Evolutionary conservation across 176 grass and related monocot species (phyloP).

Genomic region (Rhipidocladum racemiflorum): DNA sequence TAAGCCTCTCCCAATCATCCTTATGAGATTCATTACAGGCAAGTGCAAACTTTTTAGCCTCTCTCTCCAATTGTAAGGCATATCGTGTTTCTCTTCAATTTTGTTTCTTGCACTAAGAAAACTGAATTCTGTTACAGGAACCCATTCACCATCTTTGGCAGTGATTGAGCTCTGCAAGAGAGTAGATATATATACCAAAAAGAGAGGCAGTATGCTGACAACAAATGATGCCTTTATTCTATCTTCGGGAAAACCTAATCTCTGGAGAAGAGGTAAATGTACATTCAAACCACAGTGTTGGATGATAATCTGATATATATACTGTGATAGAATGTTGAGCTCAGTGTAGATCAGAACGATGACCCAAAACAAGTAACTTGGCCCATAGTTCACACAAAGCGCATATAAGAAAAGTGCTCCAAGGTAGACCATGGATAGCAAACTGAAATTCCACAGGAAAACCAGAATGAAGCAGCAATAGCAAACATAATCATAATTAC

Average conservation of each 20-base stretch:
- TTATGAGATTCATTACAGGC: constrained; percentile 58
- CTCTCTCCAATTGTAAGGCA: constrained; percentile 47
- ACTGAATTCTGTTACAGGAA: constrained; percentile 83
- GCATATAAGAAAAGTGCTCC: constrained; percentile 96
- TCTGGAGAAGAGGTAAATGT: constrained; percentile 65
- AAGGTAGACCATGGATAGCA: constrained; percentile 92
- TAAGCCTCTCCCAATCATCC: constrained; percentile 58
- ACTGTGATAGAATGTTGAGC: constrained; percentile 86
- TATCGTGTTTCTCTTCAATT: constrained; percentile 51
- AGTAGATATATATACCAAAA: constrained; percentile 96
- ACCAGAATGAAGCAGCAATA: constrained; percentile 92
- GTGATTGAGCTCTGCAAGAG: constrained; percentile 94
- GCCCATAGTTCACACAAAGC: constrained; percentile 94
- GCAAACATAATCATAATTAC: constrained; percentile 98
- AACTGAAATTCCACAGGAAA: constrained; percentile 98
- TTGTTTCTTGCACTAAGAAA: constrained; percentile 58
- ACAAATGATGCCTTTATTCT: constrained; percentile 97
- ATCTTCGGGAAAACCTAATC: constrained; percentile 83
- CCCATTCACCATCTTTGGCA: constrained; percentile 97
- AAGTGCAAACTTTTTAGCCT: constrained; percentile 50
- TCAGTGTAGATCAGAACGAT: constrained; percentile 96
- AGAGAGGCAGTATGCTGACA: constrained; percentile 76
- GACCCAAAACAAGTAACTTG: constrained; percentile 89
- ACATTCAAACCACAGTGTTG: constrained; percentile 92
- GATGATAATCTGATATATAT: constrained; percentile 97